Evolutionary conservation across 768 basidiomycete species (phyloP).

Genomic region (Crassisporium funariophilum): DNA sequence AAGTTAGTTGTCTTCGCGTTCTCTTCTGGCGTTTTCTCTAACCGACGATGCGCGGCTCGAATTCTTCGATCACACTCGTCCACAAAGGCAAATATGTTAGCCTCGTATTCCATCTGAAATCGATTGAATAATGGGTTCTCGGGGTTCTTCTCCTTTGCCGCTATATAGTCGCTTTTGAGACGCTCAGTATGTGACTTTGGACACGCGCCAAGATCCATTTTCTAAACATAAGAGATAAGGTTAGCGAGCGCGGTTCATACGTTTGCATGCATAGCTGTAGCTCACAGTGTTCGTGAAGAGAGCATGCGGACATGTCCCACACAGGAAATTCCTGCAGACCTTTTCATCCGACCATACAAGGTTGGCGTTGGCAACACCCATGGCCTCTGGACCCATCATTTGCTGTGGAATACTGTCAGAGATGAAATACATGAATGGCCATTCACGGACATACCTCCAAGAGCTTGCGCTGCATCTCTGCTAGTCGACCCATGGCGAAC

Average conservation of each 20-base stretch:
- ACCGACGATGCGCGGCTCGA: conserved; percentile 85
- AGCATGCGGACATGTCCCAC: conserved; percentile 97
- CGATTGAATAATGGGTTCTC: conserved; percentile 79
- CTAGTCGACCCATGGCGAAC: conserved; percentile 83
- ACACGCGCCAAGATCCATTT: conserved; percentile 99
- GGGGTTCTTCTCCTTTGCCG: conserved; percentile 74
- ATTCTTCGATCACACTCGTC: conserved; percentile 99
- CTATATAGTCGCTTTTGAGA: conserved; percentile 86
- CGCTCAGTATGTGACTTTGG: conserved; percentile 96
- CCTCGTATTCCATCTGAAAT: conserved; percentile 95
- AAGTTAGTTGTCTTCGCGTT: conserved; percentile 98
- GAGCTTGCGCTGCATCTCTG: conserved; percentile 98
- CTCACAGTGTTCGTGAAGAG: conserved; percentile 97
- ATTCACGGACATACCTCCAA: conserved; percentile 38
- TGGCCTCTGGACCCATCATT: conserved; percentile 99
- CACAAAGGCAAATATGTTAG: conserved; percentile 93
- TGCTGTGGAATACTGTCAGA: conserved; percentile 57
- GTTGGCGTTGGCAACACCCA: conserved; percentile 94
- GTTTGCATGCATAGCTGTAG: conserved; percentile 10
- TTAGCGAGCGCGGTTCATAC: neutral
- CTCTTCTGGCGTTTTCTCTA: conserved; percentile 99
- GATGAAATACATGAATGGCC: neutral
- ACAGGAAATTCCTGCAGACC: conserved; percentile 97
- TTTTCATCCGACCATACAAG: conserved; percentile 94
- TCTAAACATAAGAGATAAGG: conserved; percentile 48